Conservation (phyloP, 2,329 filamentous ascomycete genomes). For the Parastagonospora avenae region DNA sequence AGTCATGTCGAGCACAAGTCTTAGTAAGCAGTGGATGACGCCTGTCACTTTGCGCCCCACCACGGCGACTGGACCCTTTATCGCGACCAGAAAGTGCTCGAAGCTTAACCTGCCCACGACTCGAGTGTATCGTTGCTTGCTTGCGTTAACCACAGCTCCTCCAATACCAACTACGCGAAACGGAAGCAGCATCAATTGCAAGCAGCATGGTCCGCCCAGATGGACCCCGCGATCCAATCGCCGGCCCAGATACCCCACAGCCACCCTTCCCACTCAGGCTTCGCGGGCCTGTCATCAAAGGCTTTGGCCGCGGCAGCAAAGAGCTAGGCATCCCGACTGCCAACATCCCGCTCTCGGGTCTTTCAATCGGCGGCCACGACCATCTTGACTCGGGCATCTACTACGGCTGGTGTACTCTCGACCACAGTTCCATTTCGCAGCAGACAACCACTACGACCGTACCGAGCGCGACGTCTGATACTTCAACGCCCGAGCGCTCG, state of each 20-base stretch:
- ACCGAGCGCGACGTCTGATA: slow-evolving; percentile 24
- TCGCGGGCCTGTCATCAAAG: slow-evolving; percentile 85
- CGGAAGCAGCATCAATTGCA: neutral
- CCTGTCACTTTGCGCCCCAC: neutral
- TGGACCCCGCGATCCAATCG: slow-evolving; percentile 54
- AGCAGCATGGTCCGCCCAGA: slow-evolving; percentile 32
- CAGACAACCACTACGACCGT: slow-evolving; percentile 39
- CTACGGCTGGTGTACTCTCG: slow-evolving; percentile 86
- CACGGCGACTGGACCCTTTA: neutral
- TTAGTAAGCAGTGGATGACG: neutral
- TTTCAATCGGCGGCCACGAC: slow-evolving; percentile 70
- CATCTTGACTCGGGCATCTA: slow-evolving; percentile 81
- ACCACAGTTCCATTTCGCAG: slow-evolving; percentile 48
- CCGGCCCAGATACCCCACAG: slow-evolving; percentile 73
- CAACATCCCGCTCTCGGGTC: slow-evolving; percentile 73
- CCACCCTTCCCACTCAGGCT: slow-evolving; percentile 82
- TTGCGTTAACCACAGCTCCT: too few species aligned
- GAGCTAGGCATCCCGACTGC: slow-evolving; percentile 98
- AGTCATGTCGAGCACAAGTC: neutral
- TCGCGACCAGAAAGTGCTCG: neutral
- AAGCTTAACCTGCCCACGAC: neutral
- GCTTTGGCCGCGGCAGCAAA: slow-evolving; percentile 92
- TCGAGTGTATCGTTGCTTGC: too few species aligned
- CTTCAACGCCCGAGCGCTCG: slow-evolving; percentile 16
- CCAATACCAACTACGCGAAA: too few species aligned